These are phyloP conservation scores for Ascoidea asiatica DNA, from an alignment of 805 yeast genomes.

Conservation along the genomic window DNA sequence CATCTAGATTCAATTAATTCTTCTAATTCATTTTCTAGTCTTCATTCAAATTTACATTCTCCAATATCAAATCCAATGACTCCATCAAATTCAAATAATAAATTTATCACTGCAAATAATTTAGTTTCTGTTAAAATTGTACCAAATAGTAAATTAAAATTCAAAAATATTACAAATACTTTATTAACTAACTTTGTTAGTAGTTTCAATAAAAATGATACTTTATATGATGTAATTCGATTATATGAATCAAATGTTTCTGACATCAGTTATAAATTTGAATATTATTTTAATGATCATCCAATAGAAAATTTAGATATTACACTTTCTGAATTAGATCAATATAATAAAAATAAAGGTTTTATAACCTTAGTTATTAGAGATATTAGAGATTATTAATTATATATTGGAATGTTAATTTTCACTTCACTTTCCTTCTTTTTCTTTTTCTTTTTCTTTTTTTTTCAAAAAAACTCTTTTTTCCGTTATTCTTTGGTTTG, in stretches of 20 bases:
- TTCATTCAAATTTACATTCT: not conserved
- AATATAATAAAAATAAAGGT: not conserved
- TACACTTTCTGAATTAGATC: not conserved
- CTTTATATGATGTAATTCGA: not conserved
- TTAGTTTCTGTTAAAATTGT: not conserved
- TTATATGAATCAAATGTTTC: not conserved
- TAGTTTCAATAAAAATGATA: not conserved
- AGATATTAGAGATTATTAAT: too few relatives aligned
- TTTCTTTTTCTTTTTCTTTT: not conserved
- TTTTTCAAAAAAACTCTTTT: not conserved
- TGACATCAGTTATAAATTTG: not conserved
- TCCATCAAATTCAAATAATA: not conserved
- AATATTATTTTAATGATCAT: not conserved
- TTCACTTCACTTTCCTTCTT: not conserved
- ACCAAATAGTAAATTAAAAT: not conserved
- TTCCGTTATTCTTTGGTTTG: not conserved
- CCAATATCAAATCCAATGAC: not conserved
- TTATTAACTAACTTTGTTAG: not conserved
- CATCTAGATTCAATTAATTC: not conserved
- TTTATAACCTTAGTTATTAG: not conserved
- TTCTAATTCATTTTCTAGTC: not conserved
- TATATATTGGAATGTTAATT: not conserved
- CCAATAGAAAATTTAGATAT: not conserved
- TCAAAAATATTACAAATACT: too few relatives aligned
- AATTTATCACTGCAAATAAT: too few relatives aligned